Conservation (phyloP, 2,329 filamentous ascomycete genomes). For the Hymenoscyphus scutula region DNA sequence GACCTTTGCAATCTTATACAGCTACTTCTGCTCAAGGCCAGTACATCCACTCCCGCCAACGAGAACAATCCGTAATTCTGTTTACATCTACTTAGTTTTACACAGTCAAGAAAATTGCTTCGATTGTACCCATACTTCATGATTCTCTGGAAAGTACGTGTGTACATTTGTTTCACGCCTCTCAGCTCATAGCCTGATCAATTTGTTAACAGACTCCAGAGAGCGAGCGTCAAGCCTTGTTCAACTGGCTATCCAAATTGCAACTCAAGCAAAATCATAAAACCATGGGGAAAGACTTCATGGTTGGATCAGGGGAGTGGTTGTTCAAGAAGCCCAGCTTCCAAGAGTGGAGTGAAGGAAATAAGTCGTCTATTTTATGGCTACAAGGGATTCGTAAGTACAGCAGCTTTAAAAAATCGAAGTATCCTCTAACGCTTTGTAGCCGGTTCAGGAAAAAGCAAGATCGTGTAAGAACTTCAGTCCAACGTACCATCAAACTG, state of each 20-base stretch:
- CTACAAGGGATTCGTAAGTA: slow-evolving; percentile 34
- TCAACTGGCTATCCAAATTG: slow-evolving; percentile 14
- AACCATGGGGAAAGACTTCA: slow-evolving; percentile 17
- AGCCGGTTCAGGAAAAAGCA: slow-evolving; percentile 37
- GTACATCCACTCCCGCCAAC: background rate
- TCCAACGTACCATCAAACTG: background rate
- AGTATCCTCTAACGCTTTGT: too few relatives aligned
- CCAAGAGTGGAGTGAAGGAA: slow-evolving; percentile 32
- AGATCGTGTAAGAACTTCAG: slow-evolving; percentile 24
- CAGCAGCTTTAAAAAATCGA: too few relatives aligned
- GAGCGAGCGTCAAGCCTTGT: background rate
- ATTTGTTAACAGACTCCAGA: background rate
- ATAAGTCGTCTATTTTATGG: slow-evolving; percentile 37
- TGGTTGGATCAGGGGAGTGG: slow-evolving; percentile 28
- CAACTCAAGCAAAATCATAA: slow-evolving; percentile 11
- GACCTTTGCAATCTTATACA: background rate
- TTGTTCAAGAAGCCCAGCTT: slow-evolving; percentile 28
- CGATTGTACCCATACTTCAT: background rate
- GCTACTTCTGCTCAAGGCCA: background rate
- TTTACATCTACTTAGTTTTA: background rate
- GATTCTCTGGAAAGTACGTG: background rate
- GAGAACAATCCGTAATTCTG: background rate
- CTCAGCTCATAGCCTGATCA: background rate
- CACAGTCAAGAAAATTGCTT: background rate
- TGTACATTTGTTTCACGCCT: too few relatives aligned